A percentile compares a stretch with the other conserved stretches of the same genome.
These are phyloP conservation scores for Colletotrichum aenigma DNA, from an alignment of 2,329 filamentous ascomycete genomes.

Conservation along the genomic window DNA sequence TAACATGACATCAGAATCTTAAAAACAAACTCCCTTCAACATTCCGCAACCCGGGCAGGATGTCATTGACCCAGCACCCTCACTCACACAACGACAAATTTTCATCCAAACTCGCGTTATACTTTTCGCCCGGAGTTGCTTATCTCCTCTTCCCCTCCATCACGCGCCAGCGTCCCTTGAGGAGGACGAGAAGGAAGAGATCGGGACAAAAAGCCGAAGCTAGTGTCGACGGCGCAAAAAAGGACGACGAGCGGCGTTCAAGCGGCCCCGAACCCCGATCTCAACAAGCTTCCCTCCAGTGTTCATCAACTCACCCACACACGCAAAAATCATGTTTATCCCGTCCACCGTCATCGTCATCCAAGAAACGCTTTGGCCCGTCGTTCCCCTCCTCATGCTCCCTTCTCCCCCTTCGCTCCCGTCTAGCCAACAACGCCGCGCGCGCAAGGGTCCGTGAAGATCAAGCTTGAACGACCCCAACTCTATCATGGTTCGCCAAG, in stretches of 20 bases:
- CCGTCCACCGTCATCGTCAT: not conserved
- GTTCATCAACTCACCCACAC: not conserved
- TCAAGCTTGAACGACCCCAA: not conserved
- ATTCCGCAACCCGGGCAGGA: not conserved
- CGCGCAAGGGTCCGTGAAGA: not conserved
- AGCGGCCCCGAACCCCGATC: not conserved
- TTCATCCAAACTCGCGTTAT: conserved; percentile 1
- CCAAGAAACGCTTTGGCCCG: not conserved
- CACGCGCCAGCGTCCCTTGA: not conserved
- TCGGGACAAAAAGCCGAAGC: not conserved
- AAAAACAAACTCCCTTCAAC: not conserved
- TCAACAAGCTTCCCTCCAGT: not conserved
- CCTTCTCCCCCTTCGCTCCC: not conserved
- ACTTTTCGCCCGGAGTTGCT: not conserved
- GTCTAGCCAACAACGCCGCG: not conserved
- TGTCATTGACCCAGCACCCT: not conserved
- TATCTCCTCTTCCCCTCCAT: not conserved
- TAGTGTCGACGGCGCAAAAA: not conserved
- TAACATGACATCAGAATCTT: not conserved
- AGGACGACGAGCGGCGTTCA: not conserved
- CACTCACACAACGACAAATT: not conserved
- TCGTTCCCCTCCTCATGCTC: not conserved
- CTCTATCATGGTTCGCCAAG: not conserved
- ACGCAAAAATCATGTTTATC: not conserved
- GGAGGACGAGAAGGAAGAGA: not conserved